phyloP scores from a whole-genome alignment of 371 early-diverging fungal species.

The Mucor plumbeus region DNA sequence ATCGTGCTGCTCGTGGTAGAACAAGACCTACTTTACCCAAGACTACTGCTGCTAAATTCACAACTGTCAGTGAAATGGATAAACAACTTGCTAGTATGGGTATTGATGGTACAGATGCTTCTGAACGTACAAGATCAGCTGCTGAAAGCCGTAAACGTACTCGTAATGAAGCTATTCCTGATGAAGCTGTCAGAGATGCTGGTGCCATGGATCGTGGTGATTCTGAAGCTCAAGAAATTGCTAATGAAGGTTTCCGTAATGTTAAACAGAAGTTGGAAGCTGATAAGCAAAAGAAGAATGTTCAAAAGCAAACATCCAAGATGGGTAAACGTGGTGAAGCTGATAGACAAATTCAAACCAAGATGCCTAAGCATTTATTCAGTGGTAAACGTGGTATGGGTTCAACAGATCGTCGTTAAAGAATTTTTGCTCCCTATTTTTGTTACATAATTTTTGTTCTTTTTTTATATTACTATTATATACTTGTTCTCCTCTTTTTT shows the following conservation, averaged over 20 bases:
- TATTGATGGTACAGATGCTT: conserved; percentile 56
- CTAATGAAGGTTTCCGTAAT: conserved; percentile 78
- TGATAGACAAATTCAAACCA: conserved; percentile 86
- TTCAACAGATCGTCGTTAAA: conserved; percentile 84
- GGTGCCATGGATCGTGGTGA: conserved; percentile 60
- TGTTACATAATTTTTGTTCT: conserved; percentile 6
- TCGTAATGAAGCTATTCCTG: conserved; percentile 72
- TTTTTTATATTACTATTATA: conserved; percentile 8
- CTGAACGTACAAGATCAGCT: conserved; percentile 58
- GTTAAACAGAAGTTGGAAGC: conserved; percentile 73
- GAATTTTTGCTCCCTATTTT: background rate
- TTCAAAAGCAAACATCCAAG: conserved; percentile 75
- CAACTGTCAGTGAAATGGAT: conserved; percentile 62
- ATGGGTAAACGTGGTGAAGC: conserved; percentile 92
- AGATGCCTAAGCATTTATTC: conserved; percentile 98
- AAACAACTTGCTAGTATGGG: conserved; percentile 67
- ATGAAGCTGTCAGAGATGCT: conserved; percentile 63
- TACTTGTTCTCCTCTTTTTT: background rate
- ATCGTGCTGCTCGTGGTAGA: conserved; percentile 73
- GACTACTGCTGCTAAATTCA: conserved; percentile 54
- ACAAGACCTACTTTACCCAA: conserved; percentile 70
- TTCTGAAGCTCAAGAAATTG: conserved; percentile 62
- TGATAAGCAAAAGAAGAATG: conserved; percentile 75
- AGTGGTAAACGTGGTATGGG: conserved; percentile 89
- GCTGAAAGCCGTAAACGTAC: conserved; percentile 69